Evolutionary conservation across 148 eudicot species (phyloP).

Genomic region (Vaccinium darrowii): DNA sequence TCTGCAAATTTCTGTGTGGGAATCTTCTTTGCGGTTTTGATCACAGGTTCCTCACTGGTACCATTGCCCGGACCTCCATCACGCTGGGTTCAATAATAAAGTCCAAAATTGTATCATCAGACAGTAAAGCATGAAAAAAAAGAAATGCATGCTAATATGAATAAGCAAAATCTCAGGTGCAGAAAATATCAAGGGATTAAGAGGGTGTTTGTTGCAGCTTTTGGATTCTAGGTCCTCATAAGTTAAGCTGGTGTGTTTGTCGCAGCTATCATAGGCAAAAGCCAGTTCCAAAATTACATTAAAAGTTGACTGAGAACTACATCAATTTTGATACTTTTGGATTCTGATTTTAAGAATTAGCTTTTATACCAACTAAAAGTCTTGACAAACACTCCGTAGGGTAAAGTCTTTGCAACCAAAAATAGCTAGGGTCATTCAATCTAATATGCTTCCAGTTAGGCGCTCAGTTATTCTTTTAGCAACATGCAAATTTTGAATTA

Average conservation of each 20-base stretch:
- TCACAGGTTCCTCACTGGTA: conserved; percentile 37
- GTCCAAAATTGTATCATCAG: conserved; percentile 1
- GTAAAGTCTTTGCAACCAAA: not conserved
- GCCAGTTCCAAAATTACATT: not conserved
- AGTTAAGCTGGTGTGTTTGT: not conserved
- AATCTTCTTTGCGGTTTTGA: conserved; percentile 87
- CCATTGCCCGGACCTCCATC: conserved; percentile 37
- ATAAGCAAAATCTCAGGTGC: not conserved
- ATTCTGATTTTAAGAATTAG: not conserved
- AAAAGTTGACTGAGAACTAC: not conserved
- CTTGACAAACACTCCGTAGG: not conserved
- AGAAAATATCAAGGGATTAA: not conserved
- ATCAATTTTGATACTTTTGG: not conserved
- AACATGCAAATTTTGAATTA: not conserved
- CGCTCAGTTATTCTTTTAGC: not conserved
- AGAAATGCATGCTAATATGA: not conserved
- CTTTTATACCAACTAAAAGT: not conserved
- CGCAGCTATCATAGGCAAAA: not conserved
- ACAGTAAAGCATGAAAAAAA: not conserved
- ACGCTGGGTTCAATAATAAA: conserved; percentile 16
- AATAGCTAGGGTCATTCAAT: not conserved
- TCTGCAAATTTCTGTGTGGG: conserved; percentile 76
- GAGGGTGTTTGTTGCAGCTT: too few species aligned
- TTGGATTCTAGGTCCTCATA: too few species aligned
- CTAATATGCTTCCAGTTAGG: not conserved